Evolutionary conservation across 108 stramenopile genomes (phyloP).

Genomic region (Pseudonitzschia multistriata): DNA sequence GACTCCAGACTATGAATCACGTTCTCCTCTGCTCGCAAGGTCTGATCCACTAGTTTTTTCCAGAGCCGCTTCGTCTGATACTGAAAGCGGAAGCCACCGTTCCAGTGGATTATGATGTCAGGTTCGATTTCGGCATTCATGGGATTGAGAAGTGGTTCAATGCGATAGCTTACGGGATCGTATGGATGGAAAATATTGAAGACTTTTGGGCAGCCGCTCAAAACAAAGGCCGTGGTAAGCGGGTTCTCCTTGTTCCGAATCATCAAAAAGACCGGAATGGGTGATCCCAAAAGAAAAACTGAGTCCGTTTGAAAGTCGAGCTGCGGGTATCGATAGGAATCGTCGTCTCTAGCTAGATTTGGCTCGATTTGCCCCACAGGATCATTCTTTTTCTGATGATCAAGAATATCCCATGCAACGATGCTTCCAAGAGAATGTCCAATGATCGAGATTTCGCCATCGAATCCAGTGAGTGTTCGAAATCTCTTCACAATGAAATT

Average conservation of each 20-base stretch:
- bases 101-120: constrained; percentile 74
- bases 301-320: constrained; percentile 57
- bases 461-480: constrained; percentile 41
- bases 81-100: constrained; percentile 79
- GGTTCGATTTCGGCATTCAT: constrained; percentile 54
- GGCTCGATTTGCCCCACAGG: too few species aligned
- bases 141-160: constrained; percentile 69
- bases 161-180: constrained; percentile 77
- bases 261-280: constrained; percentile 72
- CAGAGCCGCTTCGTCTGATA: constrained; percentile 72
- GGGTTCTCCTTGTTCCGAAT: constrained; percentile 61
- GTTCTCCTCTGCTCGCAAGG: constrained; percentile 48
- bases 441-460: constrained; percentile 51
- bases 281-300: constrained; percentile 57
- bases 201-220: constrained; percentile 53
- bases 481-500: constrained; percentile 62
- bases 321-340: constrained; percentile 41
- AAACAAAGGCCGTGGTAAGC: constrained; percentile 30
- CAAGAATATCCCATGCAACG: constrained; percentile 67
- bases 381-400: constrained; percentile 32
- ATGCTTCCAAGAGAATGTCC: constrained; percentile 63
- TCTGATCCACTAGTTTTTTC: constrained; percentile 49
- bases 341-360: constrained; percentile 6
- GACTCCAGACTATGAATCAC: constrained; percentile 49
- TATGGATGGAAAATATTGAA: constrained; percentile 83